Percentiles rank a stretch among this genome's conserved stretches.
phyloP scores from a whole-genome alignment of 305 asterid species.

The Fraxinus nigra region DNA sequence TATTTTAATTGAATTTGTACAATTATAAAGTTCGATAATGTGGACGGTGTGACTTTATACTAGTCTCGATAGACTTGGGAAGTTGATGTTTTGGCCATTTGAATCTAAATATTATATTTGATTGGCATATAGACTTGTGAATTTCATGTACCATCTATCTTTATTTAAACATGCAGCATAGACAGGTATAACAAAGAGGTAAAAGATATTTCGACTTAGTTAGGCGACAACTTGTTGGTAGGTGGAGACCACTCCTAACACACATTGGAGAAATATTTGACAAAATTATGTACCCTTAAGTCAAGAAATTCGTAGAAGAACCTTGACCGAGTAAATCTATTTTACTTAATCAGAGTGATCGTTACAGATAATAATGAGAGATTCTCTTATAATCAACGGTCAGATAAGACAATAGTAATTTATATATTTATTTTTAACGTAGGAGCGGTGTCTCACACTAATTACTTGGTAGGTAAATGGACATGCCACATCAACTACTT shows the following conservation, averaged over 20 bases:
- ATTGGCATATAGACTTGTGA: background rate
- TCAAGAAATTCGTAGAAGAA: background rate
- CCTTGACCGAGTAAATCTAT: background rate
- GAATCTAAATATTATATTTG: background rate
- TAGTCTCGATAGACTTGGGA: background rate
- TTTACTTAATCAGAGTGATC: background rate
- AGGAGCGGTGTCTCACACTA: background rate
- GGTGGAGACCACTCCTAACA: slow-evolving; percentile 4
- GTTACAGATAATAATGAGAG: background rate
- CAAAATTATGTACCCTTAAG: background rate
- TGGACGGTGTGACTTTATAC: background rate
- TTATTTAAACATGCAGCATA: background rate
- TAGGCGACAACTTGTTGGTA: background rate
- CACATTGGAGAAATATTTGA: background rate
- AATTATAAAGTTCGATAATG: background rate
- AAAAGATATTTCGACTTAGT: background rate
- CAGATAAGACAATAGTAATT: background rate
- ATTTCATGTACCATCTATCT: background rate
- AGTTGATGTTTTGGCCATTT: background rate
- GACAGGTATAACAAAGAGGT: background rate
- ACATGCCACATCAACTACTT: background rate
- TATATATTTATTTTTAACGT: too few species aligned
- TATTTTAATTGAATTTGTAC: background rate
- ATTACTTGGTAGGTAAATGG: background rate
- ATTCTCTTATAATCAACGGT: background rate